A percentile compares a stretch with the other conserved stretches of the same genome.
Conservation (phyloP, 345 rosid species). For the Acer yangbiense region DNA sequence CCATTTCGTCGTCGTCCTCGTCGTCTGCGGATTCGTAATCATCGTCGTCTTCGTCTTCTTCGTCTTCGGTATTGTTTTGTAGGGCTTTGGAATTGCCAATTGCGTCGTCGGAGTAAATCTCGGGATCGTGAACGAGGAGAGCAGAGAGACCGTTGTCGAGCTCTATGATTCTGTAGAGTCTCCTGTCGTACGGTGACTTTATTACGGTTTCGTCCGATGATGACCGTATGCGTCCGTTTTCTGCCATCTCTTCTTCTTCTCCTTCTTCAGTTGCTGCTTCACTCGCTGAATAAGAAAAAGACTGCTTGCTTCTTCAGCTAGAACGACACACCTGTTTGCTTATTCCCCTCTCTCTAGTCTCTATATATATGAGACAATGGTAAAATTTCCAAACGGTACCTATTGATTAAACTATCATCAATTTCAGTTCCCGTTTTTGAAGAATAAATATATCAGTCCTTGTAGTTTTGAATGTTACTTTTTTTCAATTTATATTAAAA, state of each 20-base stretch:
- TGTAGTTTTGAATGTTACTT: too few relatives aligned
- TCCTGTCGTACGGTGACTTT: constrained; percentile 81
- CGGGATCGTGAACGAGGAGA: constrained; percentile 93
- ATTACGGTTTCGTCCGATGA: constrained; percentile 65
- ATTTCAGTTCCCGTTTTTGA: too few relatives aligned
- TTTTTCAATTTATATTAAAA: too few relatives aligned
- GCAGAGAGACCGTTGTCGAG: constrained; percentile 80
- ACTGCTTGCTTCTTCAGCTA: neutral
- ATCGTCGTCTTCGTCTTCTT: constrained; percentile 36
- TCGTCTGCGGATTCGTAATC: constrained; percentile 34
- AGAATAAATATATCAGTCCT: too few relatives aligned
- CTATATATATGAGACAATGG: too few relatives aligned
- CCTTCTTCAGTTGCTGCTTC: neutral
- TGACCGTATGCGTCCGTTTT: constrained; percentile 31
- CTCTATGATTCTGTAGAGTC: constrained; percentile 67
- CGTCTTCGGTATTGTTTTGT: constrained; percentile 7
- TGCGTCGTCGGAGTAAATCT: constrained; percentile 53
- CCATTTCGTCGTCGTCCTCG: constrained; percentile 32
- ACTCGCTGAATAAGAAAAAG: neutral
- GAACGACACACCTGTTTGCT: too few relatives aligned
- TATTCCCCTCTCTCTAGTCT: too few relatives aligned
- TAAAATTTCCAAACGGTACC: too few relatives aligned
- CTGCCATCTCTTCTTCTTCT: constrained; percentile 31
- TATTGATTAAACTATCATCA: too few relatives aligned
- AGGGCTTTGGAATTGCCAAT: constrained; percentile 13